Conservation (phyloP, 2,329 filamentous ascomycete genomes). For the Colletotrichum theobromicola region DNA sequence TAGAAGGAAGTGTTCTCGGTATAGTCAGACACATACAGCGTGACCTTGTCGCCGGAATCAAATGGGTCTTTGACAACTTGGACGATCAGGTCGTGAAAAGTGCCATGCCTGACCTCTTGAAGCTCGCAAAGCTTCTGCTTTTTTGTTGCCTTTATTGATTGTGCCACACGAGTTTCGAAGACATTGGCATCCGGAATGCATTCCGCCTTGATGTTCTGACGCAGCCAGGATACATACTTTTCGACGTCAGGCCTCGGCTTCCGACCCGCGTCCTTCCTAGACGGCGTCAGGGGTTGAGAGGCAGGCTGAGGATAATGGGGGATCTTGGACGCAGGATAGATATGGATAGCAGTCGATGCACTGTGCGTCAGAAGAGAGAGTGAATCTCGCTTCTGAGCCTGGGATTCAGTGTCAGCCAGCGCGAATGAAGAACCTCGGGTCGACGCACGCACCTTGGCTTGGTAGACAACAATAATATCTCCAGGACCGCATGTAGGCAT, state of each 20-base stretch:
- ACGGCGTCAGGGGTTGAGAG: constrained; percentile 25
- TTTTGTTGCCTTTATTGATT: constrained; percentile 49
- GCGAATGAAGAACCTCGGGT: neutral
- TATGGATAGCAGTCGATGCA: constrained; percentile 44
- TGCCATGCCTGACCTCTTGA: constrained; percentile 60
- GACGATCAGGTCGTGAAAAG: constrained; percentile 73
- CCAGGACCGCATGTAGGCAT: constrained; percentile 52
- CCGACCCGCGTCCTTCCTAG: constrained; percentile 18
- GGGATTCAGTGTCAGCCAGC: neutral
- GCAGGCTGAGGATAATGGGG: constrained; percentile 39
- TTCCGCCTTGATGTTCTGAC: constrained; percentile 48
- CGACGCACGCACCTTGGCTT: constrained; percentile 53
- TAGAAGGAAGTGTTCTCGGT: constrained; percentile 73
- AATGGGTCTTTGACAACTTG: constrained; percentile 66
- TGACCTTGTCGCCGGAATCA: constrained; percentile 49
- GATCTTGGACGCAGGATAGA: constrained; percentile 47
- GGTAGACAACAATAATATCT: constrained; percentile 70
- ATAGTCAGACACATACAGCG: constrained; percentile 83
- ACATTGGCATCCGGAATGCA: constrained; percentile 45
- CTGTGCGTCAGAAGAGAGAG: constrained; percentile 50
- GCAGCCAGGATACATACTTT: constrained; percentile 53
- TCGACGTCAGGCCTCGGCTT: constrained; percentile 31
- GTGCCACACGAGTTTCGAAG: constrained; percentile 44
- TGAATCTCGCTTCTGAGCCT: constrained; percentile 47
- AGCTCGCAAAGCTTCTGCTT: constrained; percentile 67